Conservation (phyloP, 345 rosid species). For the Durio zibethinus region DNA sequence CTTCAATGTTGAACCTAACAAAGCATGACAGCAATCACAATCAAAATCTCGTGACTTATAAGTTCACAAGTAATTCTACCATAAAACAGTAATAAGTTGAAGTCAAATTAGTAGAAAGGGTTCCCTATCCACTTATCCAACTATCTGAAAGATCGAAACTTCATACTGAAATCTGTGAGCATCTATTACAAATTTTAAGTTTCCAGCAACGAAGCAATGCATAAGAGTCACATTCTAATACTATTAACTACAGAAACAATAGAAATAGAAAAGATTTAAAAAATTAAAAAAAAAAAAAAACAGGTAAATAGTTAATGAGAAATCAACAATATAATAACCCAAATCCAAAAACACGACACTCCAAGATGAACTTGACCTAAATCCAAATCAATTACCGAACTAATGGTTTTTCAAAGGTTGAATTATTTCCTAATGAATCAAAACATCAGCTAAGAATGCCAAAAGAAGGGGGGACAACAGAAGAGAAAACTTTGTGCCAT, state of each 20-base stretch:
- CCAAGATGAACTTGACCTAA: not conserved
- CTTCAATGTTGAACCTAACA: slow-evolving; percentile 11
- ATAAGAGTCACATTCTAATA: not conserved
- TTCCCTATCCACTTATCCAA: not conserved
- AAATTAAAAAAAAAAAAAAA: not conserved
- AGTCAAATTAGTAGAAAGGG: not conserved
- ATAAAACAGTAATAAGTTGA: not conserved
- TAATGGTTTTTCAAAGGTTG: not conserved
- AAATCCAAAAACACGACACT: not conserved
- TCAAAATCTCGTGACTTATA: not conserved
- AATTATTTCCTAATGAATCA: not conserved
- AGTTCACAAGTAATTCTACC: not conserved
- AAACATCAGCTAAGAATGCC: not conserved
- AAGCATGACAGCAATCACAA: slow-evolving; percentile 12
- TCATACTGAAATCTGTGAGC: not conserved
- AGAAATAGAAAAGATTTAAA: too few species aligned
- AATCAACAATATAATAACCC: not conserved
- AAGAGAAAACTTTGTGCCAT: not conserved
- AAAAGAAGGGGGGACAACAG: too few species aligned
- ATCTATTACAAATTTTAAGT: not conserved
- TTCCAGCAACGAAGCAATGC: not conserved
- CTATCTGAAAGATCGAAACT: not conserved
- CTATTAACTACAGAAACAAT: not conserved
- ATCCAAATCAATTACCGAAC: not conserved
- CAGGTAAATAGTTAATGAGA: not conserved